These are phyloP conservation scores for Aspergillus novofumigatus DNA, from an alignment of 2,329 filamentous ascomycete genomes.

Conservation along the genomic window DNA sequence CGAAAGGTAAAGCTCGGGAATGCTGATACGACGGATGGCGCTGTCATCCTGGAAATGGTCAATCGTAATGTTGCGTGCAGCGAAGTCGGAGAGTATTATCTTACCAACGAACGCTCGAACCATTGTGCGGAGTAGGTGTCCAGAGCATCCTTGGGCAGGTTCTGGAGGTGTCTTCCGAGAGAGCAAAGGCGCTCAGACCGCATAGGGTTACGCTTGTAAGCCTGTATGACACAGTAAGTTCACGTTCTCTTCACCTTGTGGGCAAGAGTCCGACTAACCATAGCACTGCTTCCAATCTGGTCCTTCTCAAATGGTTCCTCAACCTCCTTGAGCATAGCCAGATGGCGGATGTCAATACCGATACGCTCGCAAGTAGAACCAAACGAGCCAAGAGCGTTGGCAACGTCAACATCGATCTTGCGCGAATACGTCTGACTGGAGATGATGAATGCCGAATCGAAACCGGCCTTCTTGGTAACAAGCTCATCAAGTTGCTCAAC, in stretches of 20 bases:
- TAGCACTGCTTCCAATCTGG: slow-evolving; percentile 68
- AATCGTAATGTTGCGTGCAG: not conserved
- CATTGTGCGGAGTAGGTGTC: slow-evolving; percentile 69
- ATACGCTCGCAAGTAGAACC: slow-evolving; percentile 77
- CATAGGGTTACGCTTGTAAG: slow-evolving; percentile 61
- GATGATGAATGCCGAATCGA: slow-evolving; percentile 58
- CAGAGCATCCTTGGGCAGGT: slow-evolving; percentile 52
- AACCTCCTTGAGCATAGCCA: slow-evolving; percentile 74
- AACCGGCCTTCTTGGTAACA: slow-evolving; percentile 63
- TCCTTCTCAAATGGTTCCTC: slow-evolving; percentile 79
- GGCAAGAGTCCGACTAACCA: slow-evolving; percentile 32
- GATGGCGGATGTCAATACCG: slow-evolving; percentile 67
- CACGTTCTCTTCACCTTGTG: not conserved
- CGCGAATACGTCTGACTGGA: slow-evolving; percentile 72
- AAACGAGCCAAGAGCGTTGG: slow-evolving; percentile 74
- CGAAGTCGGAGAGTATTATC: not conserved
- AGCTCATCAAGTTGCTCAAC: slow-evolving; percentile 60
- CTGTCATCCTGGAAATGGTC: slow-evolving; percentile 56
- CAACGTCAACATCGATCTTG: slow-evolving; percentile 77
- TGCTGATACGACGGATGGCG: slow-evolving; percentile 56
- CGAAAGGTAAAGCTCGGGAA: slow-evolving; percentile 64
- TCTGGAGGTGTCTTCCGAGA: slow-evolving; percentile 54
- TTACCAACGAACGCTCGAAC: slow-evolving; percentile 67
- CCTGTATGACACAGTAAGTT: slow-evolving; percentile 44
- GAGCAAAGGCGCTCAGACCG: slow-evolving; percentile 58